Conservation (phyloP, 495 filamentous ascomycete species). For the Rhizodiscina lignyota region DNA sequence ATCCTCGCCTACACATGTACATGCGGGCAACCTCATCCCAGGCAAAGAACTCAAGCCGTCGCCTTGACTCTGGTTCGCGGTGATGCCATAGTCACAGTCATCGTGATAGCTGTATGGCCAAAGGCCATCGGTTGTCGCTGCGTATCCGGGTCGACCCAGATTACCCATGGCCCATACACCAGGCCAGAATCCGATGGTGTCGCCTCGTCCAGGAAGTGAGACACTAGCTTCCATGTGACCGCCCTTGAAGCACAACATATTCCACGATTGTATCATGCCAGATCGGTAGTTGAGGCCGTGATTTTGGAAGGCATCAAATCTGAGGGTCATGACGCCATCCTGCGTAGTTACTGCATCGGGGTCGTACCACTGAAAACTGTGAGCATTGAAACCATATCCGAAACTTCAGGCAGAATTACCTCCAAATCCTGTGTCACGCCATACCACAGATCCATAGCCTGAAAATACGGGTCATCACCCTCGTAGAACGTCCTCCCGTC, state of each 20-base stretch:
- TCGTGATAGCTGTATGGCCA: conserved; percentile 70
- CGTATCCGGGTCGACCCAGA: conserved; percentile 51
- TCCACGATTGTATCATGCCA: conserved; percentile 75
- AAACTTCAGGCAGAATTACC: conserved; percentile 18
- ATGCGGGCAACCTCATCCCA: conserved; percentile 58
- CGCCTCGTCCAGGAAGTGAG: conserved; percentile 54
- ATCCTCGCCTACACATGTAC: conserved; percentile 47
- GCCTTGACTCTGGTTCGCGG: conserved; percentile 53
- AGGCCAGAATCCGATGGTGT: conserved; percentile 59
- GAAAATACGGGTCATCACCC: conserved; percentile 56
- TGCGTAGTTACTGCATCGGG: conserved; percentile 56
- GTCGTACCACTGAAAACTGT: conserved; percentile 48
- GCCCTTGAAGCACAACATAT: conserved; percentile 63
- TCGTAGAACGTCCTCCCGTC: conserved; percentile 57
- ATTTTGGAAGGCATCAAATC: conserved; percentile 50
- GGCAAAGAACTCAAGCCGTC: conserved; percentile 55
- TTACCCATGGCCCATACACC: conserved; percentile 75
- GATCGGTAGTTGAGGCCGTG: conserved; percentile 57
- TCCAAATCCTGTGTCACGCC: conserved; percentile 63
- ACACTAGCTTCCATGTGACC: conserved; percentile 63
- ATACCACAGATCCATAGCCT: conserved; percentile 64
- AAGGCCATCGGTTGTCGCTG: conserved; percentile 53
- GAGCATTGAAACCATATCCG: not conserved
- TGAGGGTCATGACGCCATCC: conserved; percentile 49
- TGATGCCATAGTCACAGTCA: conserved; percentile 58